Percentiles rank a stretch among this genome's conserved stretches.
These are phyloP conservation scores for Citrus australasica DNA, from an alignment of 345 rosid species.

Conservation along the genomic window DNA sequence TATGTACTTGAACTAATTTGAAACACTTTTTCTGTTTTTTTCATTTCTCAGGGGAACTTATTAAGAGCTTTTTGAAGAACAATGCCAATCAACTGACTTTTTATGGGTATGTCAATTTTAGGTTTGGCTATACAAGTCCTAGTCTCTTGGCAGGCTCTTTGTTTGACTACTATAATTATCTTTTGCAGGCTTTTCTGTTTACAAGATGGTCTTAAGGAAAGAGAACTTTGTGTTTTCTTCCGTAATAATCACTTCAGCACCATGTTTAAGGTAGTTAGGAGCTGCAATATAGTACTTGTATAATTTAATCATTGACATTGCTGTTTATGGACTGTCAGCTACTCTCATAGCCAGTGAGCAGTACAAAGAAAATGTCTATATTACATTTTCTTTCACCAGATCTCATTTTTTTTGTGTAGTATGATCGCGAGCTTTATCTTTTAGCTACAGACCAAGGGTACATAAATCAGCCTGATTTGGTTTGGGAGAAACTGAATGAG, in stretches of 20 bases:
- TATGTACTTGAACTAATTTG: slow-evolving; percentile 6
- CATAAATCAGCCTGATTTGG: slow-evolving; percentile 86
- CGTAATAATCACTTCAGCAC: slow-evolving; percentile 99
- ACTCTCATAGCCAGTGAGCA: neutral
- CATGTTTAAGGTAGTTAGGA: slow-evolving; percentile 87
- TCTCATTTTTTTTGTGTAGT: slow-evolving; percentile 39
- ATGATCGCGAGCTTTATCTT: slow-evolving; percentile 90
- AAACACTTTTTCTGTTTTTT: slow-evolving; percentile 9
- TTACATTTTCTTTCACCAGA: neutral
- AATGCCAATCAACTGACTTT: slow-evolving; percentile 89
- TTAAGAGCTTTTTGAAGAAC: slow-evolving; percentile 72
- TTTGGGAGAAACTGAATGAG: slow-evolving; percentile 98
- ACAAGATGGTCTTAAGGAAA: slow-evolving; percentile 89
- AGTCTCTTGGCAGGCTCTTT: neutral
- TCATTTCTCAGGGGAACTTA: slow-evolving; percentile 64
- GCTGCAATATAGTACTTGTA: slow-evolving; percentile 3
- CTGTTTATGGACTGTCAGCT: slow-evolving; percentile 2
- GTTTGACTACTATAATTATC: neutral
- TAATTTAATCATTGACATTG: neutral
- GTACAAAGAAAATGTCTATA: slow-evolving; percentile 4
- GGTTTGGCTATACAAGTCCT: slow-evolving; percentile 9
- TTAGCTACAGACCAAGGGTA: slow-evolving; percentile 99
- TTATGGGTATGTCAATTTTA: slow-evolving; percentile 58
- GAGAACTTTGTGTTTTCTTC: slow-evolving; percentile 93
- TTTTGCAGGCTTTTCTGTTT: slow-evolving; percentile 79